Conservation (phyloP, 2,329 filamentous ascomycete genomes). For the Chaetomium sp. region DNA sequence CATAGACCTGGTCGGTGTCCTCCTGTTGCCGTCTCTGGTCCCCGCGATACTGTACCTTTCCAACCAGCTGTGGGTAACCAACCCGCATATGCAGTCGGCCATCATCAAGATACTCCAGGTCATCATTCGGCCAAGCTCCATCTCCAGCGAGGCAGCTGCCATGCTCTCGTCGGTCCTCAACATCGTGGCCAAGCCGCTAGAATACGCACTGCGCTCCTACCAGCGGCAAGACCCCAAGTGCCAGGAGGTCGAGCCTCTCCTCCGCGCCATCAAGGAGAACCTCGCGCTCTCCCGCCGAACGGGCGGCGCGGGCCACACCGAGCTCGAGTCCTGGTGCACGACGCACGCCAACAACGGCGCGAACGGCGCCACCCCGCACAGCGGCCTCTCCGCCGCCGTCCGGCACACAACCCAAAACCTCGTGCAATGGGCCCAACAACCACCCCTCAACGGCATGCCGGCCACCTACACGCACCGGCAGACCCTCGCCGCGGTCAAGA, state of each 20-base stretch:
- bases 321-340: constrained; percentile 68
- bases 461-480: constrained; percentile 73
- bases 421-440: constrained; percentile 66
- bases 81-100: constrained; percentile 64
- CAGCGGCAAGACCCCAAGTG: constrained; percentile 67
- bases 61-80: constrained; percentile 68
- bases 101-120: constrained; percentile 72
- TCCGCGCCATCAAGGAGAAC: constrained; percentile 64
- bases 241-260: constrained; percentile 69
- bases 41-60: constrained; percentile 72
- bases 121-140: constrained; percentile 69
- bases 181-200: constrained; percentile 69
- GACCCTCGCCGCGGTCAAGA: constrained; percentile 60
- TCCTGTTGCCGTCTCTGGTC: constrained; percentile 76
- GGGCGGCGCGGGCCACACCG: constrained; percentile 62
- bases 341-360: constrained; percentile 37
- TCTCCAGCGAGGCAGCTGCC: constrained; percentile 68
- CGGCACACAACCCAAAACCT: constrained; percentile 64
- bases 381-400: constrained; percentile 60
- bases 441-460: constrained; percentile 57
- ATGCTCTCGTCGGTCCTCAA: constrained; percentile 73
- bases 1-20: constrained; percentile 74
- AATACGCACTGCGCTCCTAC: constrained; percentile 66
- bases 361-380: constrained; percentile 43
- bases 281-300: constrained; percentile 62